Evolutionary conservation across 2,329 filamentous ascomycete genomes (phyloP).

Genomic region (Chaetomiaceae sp.): DNA sequence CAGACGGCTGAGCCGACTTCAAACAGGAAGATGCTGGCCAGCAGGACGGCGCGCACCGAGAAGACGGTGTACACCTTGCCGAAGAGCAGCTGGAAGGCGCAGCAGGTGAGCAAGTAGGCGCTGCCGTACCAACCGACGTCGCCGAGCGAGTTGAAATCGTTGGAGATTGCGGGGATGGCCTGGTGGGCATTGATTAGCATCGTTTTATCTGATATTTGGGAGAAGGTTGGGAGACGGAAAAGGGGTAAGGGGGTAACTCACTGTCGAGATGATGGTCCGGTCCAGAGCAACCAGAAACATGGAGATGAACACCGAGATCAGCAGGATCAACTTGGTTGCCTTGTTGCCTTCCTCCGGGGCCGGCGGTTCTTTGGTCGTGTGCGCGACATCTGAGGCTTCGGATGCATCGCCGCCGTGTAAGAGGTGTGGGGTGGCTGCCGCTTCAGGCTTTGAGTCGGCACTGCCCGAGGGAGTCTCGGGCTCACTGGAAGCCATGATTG

Average conservation of each 20-base stretch:
- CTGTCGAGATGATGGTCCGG: conserved; percentile 18
- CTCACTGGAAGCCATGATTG: background rate
- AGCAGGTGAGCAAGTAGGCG: conserved; percentile 25
- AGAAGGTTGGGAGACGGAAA: background rate
- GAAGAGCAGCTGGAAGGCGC: conserved; percentile 32
- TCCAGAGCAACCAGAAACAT: conserved; percentile 22
- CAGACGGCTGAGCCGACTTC: conserved; percentile 34
- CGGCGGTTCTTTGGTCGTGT: background rate
- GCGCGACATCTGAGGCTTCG: background rate
- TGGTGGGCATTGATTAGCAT: conserved; percentile 8
- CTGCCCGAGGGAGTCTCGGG: background rate
- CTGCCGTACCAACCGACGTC: conserved; percentile 21
- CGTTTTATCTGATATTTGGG: too few species aligned
- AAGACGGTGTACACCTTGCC: conserved; percentile 34
- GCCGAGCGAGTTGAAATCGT: conserved; percentile 19
- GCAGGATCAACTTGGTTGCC: background rate
- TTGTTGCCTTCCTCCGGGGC: background rate
- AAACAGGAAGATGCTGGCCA: conserved; percentile 29
- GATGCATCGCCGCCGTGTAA: background rate
- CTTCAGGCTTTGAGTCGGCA: background rate
- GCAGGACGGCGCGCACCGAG: conserved; percentile 26
- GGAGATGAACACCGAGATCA: conserved; percentile 15
- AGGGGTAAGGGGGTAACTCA: background rate
- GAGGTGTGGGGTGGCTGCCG: background rate
- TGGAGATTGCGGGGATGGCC: conserved; percentile 20